Percentiles rank a stretch among this genome's conserved stretches.
Evolutionary conservation across 345 rosid species (phyloP).

Genomic region (Rubroshorea leprosula): DNA sequence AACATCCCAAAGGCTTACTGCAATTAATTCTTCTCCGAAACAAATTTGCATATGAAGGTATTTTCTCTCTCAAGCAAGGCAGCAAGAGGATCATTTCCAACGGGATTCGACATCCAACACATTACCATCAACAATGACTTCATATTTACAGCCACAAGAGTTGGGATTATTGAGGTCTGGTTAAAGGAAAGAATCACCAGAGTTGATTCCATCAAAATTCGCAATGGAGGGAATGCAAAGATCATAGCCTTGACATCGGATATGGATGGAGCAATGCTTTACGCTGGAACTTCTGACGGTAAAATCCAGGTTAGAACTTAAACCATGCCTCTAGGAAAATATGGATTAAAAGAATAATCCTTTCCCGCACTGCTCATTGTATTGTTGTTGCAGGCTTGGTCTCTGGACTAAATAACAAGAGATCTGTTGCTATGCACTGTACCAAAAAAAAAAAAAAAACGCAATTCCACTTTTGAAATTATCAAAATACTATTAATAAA

Average conservation of each 20-base stretch:
- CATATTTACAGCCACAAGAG: constrained; percentile 50
- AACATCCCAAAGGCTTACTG: not conserved
- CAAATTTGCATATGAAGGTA: constrained; percentile 27
- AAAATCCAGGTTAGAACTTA: constrained; percentile 42
- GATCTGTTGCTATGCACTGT: too few relatives aligned
- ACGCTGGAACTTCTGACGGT: constrained; percentile 53
- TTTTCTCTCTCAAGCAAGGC: constrained; percentile 33
- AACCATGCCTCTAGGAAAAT: not conserved
- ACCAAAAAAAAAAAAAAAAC: too few relatives aligned
- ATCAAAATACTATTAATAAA: too few relatives aligned
- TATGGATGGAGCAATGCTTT: constrained; percentile 43
- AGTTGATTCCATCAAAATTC: constrained; percentile 31
- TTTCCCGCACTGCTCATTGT: too few relatives aligned
- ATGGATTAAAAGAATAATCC: not conserved
- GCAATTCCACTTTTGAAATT: too few relatives aligned
- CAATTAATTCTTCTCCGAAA: not conserved
- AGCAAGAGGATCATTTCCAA: constrained; percentile 30
- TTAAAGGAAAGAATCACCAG: constrained; percentile 33
- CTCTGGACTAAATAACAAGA: constrained; percentile 37
- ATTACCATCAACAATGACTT: constrained; percentile 40
- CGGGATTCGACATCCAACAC: constrained; percentile 34
- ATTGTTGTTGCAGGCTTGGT: constrained; percentile 38
- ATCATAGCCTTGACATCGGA: constrained; percentile 37
- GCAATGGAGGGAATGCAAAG: constrained; percentile 31
- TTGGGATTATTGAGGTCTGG: constrained; percentile 57